Base-by-base conservation (phyloP, 768 basidiomycete species). In the Kwoniella dejecticola region DNA sequence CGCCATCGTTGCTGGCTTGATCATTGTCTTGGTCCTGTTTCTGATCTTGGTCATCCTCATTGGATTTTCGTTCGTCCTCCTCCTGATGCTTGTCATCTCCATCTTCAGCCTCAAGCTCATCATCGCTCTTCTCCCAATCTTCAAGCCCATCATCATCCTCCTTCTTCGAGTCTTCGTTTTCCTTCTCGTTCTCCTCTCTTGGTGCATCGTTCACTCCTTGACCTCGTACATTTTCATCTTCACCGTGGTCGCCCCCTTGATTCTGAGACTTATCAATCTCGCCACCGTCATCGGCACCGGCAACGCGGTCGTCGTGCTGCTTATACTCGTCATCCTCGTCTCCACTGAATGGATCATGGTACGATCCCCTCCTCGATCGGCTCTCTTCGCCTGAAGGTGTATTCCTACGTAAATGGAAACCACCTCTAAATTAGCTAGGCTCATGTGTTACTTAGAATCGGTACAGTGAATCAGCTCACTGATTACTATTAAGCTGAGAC, bases 261-360 rank as follows among this genome's bases (percentile, higher is more conserved):
- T 21, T 21, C 11, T 44, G 7, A n/a, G n/a, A n/a, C n/a, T n/a
- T n/a, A n/a, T n/a, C n/a, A n/a, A n/a, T n/a, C n/a, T n/a, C n/a
- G n/a, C n/a, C n/a, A n/a, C n/a, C n/a, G n/a, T n/a, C n/a, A n/a
- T n/a, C n/a, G n/a, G n/a, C n/a, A n/a, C n/a, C n/a, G n/a, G n/a
- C n/a, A n/a, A n/a, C n/a, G n/a, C n/a, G n/a, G n/a, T n/a, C n/a
- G n/a, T n/a, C n/a, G n/a, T n/a, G n/a, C n/a, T n/a, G n/a, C n/a
- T n/a, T n/a, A n/a, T n/a, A n/a, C n/a, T n/a, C n/a, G 19, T 42
- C 41, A 13, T 55, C 38, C 27, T 57, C 56, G 40, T 49, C 26
- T 23, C 44, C n/a, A 8, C 33, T 38, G 15, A 23, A 38, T 17
- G 30, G 33, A 47, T 57, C 56, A 42, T 57, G 45, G 21, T 40